Evolutionary conservation across 805 yeast genomes (phyloP), one percentile per base, ranked within the genome.

Genomic region (Saccharomyces paradoxus): DNA sequence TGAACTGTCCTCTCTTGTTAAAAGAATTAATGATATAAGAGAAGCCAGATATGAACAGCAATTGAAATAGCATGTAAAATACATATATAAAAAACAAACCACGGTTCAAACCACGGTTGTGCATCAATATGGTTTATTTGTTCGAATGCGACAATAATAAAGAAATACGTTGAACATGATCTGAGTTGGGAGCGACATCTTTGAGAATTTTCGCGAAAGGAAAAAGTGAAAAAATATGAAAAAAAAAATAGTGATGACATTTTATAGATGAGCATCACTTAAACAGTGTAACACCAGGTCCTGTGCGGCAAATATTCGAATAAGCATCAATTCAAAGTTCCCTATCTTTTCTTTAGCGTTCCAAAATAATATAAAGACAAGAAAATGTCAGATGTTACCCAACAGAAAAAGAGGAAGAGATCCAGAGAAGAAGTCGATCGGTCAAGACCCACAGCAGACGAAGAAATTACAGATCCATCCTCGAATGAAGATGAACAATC

Each of bases 381-480:
- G 41, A 31, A 49, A 49, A 55, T 53, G 56, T 49, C 50, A 31
- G 48, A 52, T 3, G 22, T 28, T 6, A 48, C 50, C 29, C n/a
- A 22, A 48, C 24, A 21, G 28, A 28, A 14, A 55, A 63, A 62
- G 54, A 59, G 49, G 55, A 56, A 60, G 55, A 60, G 67, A 58
- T 56, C 58, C 54, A 63, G 68, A 55, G 62, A 57, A 27, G 63
- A 56, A 44, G 58, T 48, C 7, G 56, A 52, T 29, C 57, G 60
- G 22, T 27, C 61, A 14, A 49, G 50, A 27, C 48, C 51, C 14
- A 46, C 51, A 21, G 59, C 60, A n/a, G 86, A 83, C 65, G 84
- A 81, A 59, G 85, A 81, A 52, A 79, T 81, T 48, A 75, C 83
- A 4, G 79, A 76, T 50, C 72, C 67, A 37, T 75, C 80, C 54